Conservation (phyloP, 2,329 filamentous ascomycete genomes). For the Leptographium wingfieldii region DNA sequence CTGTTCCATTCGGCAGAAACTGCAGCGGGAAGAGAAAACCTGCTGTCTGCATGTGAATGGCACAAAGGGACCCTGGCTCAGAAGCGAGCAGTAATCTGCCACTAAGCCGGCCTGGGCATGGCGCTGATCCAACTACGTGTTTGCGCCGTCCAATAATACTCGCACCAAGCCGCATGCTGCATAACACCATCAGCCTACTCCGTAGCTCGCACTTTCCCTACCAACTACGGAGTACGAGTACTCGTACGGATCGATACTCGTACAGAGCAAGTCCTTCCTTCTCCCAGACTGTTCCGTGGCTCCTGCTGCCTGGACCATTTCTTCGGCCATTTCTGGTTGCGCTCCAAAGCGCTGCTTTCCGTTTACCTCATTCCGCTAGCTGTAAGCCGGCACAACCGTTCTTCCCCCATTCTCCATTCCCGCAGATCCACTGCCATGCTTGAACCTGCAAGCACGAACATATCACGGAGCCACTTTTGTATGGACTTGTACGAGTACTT, state of each 20-base stretch:
- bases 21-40: not conserved
- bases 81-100: no score
- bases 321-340: not conserved
- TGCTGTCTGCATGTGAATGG: not conserved
- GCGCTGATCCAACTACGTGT: conserved; percentile 6
- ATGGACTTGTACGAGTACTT: no score
- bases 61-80: not conserved
- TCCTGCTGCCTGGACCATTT: not conserved
- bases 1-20: no score
- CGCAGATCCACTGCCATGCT: conserved; percentile 8
- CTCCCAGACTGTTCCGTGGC: no score
- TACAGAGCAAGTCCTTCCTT: no score
- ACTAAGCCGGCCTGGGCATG: conserved; percentile 1
- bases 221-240: not conserved
- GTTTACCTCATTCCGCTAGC: not conserved
- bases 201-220: not conserved
- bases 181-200: conserved; percentile 1
- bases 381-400: not conserved
- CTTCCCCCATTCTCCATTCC: not conserved
- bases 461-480: not conserved
- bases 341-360: not conserved
- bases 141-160: not conserved
- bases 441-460: not conserved
- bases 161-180: not conserved
- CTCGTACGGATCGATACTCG: no score